Percentiles rank a stretch among this genome's conserved stretches.
Evolutionary conservation across 345 rosid genomes (phyloP).

Genomic region (Ceriops decandra): DNA sequence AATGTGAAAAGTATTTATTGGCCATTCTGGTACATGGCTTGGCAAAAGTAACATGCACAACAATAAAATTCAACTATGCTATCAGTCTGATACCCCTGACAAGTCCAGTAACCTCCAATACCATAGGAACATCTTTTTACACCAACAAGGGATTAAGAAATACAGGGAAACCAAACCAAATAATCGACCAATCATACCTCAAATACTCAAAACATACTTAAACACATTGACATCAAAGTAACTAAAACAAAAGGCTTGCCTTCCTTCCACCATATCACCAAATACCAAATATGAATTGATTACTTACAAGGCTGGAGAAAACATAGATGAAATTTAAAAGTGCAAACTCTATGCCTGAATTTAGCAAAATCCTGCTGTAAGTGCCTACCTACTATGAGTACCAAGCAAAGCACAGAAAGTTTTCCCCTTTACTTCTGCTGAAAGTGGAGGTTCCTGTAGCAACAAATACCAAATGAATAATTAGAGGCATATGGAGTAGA

Average conservation of each 20-base stretch:
- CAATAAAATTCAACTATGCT: no score
- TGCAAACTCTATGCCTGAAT: not conserved
- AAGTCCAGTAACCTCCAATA: no score
- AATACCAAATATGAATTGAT: not conserved
- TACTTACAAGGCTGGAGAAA: not conserved
- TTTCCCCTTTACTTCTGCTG: constrained; percentile 81
- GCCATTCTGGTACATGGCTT: no score
- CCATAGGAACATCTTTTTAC: not conserved
- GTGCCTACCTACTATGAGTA: constrained; percentile 71
- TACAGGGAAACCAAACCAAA: not conserved
- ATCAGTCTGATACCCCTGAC: no score
- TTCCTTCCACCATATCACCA: not conserved
- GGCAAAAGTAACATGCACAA: no score
- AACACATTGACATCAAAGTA: no score
- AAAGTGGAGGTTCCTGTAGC: constrained; percentile 81
- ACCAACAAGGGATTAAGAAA: not conserved
- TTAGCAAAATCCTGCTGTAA: not conserved
- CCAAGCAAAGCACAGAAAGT: constrained; percentile 78
- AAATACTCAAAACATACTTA: not conserved
- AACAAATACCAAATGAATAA: constrained; percentile 2
- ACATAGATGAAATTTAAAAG: constrained; percentile 1
- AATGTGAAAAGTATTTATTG: no score
- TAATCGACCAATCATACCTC: not conserved
- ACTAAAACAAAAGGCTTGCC: no score
- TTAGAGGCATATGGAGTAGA: constrained; percentile 1